Conservation (phyloP, 495 filamentous ascomycete genomes). For the Penicillium arizonense region DNA sequence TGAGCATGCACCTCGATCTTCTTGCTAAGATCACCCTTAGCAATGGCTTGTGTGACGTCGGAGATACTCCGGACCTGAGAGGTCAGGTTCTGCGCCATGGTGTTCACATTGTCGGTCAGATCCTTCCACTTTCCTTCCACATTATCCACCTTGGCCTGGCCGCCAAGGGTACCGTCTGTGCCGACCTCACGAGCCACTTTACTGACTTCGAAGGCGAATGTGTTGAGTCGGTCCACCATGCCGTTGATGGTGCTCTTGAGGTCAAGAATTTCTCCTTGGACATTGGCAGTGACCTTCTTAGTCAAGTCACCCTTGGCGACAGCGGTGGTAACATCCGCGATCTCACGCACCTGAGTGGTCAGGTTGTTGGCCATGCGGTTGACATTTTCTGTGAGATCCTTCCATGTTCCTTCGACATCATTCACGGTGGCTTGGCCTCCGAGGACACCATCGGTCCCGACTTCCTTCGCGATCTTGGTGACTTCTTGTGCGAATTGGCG, state of each 20-base stretch:
- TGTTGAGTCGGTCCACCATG: conserved; percentile 97
- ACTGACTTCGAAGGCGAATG: conserved; percentile 97
- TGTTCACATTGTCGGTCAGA: conserved; percentile 83
- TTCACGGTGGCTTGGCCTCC: conserved; percentile 96
- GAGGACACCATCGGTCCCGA: conserved; percentile 93
- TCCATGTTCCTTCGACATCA: conserved; percentile 97
- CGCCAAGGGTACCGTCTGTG: conserved; percentile 92
- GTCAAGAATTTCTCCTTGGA: conserved; percentile 91
- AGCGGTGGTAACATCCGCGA: conserved; percentile 95
- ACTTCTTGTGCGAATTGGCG: conserved; percentile 97
- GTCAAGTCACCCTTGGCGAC: conserved; percentile 93
- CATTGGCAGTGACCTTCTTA: conserved; percentile 94
- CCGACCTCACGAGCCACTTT: conserved; percentile 98
- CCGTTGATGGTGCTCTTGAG: conserved; percentile 98
- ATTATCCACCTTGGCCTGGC: conserved; percentile 94
- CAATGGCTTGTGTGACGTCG: conserved; percentile 95
- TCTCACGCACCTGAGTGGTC: conserved; percentile 97
- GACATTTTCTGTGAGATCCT: conserved; percentile 94
- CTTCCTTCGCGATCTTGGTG: conserved; percentile 94
- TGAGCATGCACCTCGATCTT: conserved; percentile 96
- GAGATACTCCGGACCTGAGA: conserved; percentile 95
- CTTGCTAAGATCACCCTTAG: conserved; percentile 88
- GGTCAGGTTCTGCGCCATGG: conserved; percentile 95
- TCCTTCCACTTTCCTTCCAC: conserved; percentile 99
- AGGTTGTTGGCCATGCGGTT: conserved; percentile 99